Conservation (phyloP, 441 rosid genomes). For the Eruca vesicaria region DNA sequence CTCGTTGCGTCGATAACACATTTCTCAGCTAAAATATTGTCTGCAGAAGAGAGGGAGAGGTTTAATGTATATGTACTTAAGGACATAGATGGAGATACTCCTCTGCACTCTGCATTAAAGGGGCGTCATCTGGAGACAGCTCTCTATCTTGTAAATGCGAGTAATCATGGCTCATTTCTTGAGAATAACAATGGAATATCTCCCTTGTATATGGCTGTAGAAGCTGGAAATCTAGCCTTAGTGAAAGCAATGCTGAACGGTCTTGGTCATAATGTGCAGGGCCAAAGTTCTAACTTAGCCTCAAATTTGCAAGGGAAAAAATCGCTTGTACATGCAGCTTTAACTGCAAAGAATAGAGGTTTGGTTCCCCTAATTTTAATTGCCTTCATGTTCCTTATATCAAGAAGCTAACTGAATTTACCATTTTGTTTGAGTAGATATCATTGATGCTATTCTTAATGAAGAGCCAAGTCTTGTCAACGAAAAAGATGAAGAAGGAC, state of each 20-base stretch:
- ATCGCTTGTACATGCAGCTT: neutral
- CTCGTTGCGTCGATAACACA: neutral
- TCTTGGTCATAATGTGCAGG: neutral
- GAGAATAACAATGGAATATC: neutral
- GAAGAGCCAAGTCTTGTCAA: neutral
- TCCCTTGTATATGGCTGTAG: conserved; percentile 21
- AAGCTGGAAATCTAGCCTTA: neutral
- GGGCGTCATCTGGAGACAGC: neutral
- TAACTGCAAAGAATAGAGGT: conserved; percentile 2
- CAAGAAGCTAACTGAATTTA: no score
- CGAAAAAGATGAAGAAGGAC: neutral
- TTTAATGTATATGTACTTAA: neutral
- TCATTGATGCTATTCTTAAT: neutral
- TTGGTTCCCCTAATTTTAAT: neutral
- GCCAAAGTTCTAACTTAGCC: neutral
- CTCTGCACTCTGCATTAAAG: neutral
- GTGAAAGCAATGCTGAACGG: conserved; percentile 12
- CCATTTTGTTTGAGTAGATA: no score
- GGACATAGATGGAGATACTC: conserved; percentile 7
- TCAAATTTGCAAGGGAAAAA: neutral
- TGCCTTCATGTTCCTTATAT: no score
- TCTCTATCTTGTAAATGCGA: neutral
- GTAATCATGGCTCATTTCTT: neutral
- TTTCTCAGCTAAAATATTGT: neutral
- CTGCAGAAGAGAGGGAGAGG: neutral